Evolutionary conservation across 495 filamentous ascomycete species (phyloP).

Genomic region (Friedmanniomyces simplex): DNA sequence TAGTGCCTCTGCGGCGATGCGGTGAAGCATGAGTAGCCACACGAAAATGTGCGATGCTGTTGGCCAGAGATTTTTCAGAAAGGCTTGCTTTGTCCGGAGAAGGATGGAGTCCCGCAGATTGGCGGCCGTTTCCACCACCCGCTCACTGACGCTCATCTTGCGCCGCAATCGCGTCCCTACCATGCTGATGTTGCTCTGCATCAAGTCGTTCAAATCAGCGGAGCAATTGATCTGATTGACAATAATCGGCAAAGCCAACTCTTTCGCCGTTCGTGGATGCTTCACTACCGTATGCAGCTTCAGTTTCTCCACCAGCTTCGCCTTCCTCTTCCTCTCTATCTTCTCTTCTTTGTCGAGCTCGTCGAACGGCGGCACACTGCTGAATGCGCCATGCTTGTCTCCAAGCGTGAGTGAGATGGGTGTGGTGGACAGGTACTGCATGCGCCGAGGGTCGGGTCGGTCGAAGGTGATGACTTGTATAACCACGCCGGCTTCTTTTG

Average conservation of each 20-base stretch:
- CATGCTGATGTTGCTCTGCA: slow-evolving; percentile 77
- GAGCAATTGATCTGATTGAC: slow-evolving; percentile 96
- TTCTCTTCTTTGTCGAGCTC: slow-evolving; percentile 55
- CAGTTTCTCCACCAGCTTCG: slow-evolving; percentile 72
- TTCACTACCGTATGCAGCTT: slow-evolving; percentile 74
- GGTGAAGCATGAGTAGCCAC: slow-evolving; percentile 66
- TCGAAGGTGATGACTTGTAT: slow-evolving; percentile 87
- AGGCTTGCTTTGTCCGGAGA: slow-evolving; percentile 56
- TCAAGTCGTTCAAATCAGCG: slow-evolving; percentile 69
- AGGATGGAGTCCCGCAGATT: slow-evolving; percentile 68
- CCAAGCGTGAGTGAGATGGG: slow-evolving; percentile 82
- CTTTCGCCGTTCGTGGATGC: slow-evolving; percentile 68
- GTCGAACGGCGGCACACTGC: slow-evolving; percentile 27
- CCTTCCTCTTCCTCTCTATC: slow-evolving; percentile 46
- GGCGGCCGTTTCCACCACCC: slow-evolving; percentile 86
- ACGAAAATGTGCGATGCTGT: slow-evolving; percentile 64
- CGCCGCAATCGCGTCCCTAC: slow-evolving; percentile 71
- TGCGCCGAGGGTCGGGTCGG: slow-evolving; percentile 69
- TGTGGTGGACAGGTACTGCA: slow-evolving; percentile 92
- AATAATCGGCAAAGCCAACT: slow-evolving; percentile 66
- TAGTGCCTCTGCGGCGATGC: slow-evolving; percentile 68
- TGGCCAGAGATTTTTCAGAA: slow-evolving; percentile 69
- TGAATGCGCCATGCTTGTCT: slow-evolving; percentile 49
- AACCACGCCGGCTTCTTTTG: slow-evolving; percentile 46
- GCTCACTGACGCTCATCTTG: slow-evolving; percentile 83